Evolutionary conservation across 179 eudicot species (phyloP).

Genomic region (Silene vulgaris): DNA sequence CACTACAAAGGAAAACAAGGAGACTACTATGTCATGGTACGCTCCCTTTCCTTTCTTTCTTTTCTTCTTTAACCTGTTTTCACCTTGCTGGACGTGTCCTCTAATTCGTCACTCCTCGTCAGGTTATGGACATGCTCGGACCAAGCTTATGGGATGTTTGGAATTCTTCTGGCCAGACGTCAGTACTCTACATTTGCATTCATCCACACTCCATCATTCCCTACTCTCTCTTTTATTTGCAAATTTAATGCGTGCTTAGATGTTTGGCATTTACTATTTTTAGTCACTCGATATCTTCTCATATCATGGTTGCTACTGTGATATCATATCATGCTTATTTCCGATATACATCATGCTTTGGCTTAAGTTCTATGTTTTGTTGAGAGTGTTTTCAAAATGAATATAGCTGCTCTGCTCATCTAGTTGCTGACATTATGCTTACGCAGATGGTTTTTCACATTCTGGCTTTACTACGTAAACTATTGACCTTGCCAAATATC

Average conservation of each 20-base stretch:
- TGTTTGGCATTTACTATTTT: neutral
- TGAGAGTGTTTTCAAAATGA: too few species aligned
- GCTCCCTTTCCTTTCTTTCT: neutral
- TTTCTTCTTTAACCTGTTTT: neutral
- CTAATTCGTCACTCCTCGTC: slow-evolving; percentile 18
- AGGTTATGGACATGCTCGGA: slow-evolving; percentile 96
- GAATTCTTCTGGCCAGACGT: slow-evolving; percentile 87
- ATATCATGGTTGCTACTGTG: neutral
- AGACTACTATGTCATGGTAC: slow-evolving; percentile 84
- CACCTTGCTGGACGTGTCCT: neutral
- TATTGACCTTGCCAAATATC: neutral
- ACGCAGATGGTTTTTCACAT: neutral
- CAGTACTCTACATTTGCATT: slow-evolving; percentile 31
- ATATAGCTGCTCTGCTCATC: neutral
- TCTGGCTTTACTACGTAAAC: neutral
- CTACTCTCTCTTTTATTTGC: neutral
- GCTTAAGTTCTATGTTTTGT: neutral
- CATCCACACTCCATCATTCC: neutral
- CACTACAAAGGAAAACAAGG: slow-evolving; percentile 87
- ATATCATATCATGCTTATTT: too few species aligned
- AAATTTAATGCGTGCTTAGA: neutral
- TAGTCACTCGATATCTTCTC: neutral
- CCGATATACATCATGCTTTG: neutral
- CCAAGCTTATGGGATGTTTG: slow-evolving; percentile 96
- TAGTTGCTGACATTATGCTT: neutral